Percentiles rank a stretch among this genome's conserved stretches.
These are phyloP conservation scores for Aspergillus neoniger DNA, from an alignment of 2,329 filamentous ascomycete species.

Conservation along the genomic window DNA sequence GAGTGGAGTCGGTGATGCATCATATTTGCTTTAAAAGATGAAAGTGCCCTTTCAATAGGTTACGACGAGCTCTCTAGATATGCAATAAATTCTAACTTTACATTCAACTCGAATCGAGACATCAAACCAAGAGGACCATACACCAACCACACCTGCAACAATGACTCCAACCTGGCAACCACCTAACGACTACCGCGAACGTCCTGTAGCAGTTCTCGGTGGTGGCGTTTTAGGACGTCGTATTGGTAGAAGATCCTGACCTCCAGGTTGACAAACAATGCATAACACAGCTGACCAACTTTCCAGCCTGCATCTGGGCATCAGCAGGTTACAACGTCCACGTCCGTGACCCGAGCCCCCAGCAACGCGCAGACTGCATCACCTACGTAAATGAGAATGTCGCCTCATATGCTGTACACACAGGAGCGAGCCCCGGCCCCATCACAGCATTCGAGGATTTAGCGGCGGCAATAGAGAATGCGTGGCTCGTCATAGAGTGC, in stretches of 20 bases:
- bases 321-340: constrained; percentile 35
- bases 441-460: background rate
- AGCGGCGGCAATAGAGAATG: constrained; percentile 42
- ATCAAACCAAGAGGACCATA: too few species aligned
- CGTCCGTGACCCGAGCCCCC: constrained; percentile 34
- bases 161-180: constrained; percentile 28
- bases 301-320: constrained; percentile 34
- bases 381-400: constrained; percentile 40
- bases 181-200: constrained; percentile 32
- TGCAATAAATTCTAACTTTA: too few species aligned
- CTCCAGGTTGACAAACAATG: background rate
- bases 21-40: too few species aligned
- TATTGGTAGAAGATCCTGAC: constrained; percentile 30
- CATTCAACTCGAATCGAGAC: too few species aligned
- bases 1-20: too few species aligned
- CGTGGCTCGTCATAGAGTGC: constrained; percentile 58
- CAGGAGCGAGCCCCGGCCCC: constrained; percentile 5
- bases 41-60: too few species aligned
- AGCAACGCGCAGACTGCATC: constrained; percentile 32
- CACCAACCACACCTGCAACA: background rate
- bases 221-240: constrained; percentile 46
- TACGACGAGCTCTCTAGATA: too few species aligned
- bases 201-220: constrained; percentile 46
- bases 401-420: constrained; percentile 31
- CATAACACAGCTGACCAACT: background rate